Percentiles rank a stretch among this genome's conserved stretches.
These are phyloP conservation scores for Zygoascus meyerae DNA, from an alignment of 1,139 yeast species.

Conservation along the genomic window DNA sequence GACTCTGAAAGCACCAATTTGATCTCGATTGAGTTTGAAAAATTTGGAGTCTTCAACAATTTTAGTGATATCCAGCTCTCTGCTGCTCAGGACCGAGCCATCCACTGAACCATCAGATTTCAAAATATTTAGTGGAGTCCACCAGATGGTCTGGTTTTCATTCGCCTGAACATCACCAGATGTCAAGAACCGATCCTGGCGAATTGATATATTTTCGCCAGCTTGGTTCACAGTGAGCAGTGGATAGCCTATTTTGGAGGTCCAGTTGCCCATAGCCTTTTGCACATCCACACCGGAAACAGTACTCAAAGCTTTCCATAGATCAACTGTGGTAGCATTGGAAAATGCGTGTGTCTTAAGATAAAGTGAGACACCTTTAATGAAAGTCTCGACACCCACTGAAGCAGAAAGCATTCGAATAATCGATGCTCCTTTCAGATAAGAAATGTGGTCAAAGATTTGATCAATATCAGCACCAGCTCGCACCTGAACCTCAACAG, in stretches of 20 bases:
- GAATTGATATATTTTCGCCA: conserved; percentile 43
- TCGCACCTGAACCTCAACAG: conserved; percentile 78
- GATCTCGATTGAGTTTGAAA: conserved; percentile 55
- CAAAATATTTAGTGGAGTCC: conserved; percentile 59
- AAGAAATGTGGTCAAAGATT: conserved; percentile 81
- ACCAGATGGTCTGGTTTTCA: conserved; percentile 71
- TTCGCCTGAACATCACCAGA: conserved; percentile 74
- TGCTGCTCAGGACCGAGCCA: conserved; percentile 17
- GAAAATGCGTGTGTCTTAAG: conserved; percentile 64
- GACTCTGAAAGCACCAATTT: conserved; percentile 65
- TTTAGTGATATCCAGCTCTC: conserved; percentile 25
- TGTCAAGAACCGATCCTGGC: conserved; percentile 69
- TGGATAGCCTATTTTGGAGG: conserved; percentile 80
- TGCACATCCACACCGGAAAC: conserved; percentile 72
- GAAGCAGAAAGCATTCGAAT: conserved; percentile 72
- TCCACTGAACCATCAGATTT: conserved; percentile 31
- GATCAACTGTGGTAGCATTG: conserved; percentile 72
- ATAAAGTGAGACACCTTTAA: conserved; percentile 72
- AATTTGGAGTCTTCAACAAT: conserved; percentile 30
- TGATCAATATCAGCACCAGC: conserved; percentile 81
- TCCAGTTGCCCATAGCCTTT: conserved; percentile 75
- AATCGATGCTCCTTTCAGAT: conserved; percentile 74
- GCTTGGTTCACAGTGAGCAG: conserved; percentile 55
- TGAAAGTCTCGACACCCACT: conserved; percentile 68
- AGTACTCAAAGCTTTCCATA: conserved; percentile 71